Evolutionary conservation across 2,329 filamentous ascomycete genomes (phyloP).

Genomic region (Monilinia polystroma): DNA sequence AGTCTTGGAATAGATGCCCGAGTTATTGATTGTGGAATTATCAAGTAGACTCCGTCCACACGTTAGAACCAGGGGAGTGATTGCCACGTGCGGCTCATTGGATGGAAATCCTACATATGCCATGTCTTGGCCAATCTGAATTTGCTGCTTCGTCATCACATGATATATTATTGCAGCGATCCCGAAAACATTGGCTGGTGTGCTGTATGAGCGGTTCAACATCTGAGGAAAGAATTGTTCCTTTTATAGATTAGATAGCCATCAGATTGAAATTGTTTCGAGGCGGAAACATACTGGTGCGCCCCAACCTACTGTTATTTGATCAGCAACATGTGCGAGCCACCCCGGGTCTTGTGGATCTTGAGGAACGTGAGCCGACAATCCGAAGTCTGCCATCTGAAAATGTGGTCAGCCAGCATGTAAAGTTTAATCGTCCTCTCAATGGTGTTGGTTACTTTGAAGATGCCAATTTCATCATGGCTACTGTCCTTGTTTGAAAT

Average conservation of each 20-base stretch:
- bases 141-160: conserved; percentile 4
- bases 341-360: not conserved
- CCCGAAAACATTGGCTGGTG: conserved; percentile 9
- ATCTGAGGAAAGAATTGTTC: conserved; percentile 6
- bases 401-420: not conserved
- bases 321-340: not conserved
- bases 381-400: not conserved
- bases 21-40: not conserved
- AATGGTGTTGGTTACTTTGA: not conserved
- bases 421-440: not conserved
- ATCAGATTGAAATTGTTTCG: not conserved
- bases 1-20: conserved; percentile 6
- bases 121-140: not conserved
- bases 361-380: conserved; percentile 1
- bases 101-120: conserved; percentile 9
- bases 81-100: not conserved
- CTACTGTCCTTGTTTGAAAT: not conserved
- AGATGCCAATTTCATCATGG: not conserved
- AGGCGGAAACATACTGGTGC: not conserved
- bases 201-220: conserved; percentile 8
- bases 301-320: not conserved
- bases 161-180: conserved; percentile 8
- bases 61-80: not conserved
- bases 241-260: not conserved
- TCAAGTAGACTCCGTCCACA: conserved; percentile 4